Evolutionary conservation across 2,329 filamentous ascomycete species (phyloP).

Genomic region (Pseudocercospora fijiensis): DNA sequence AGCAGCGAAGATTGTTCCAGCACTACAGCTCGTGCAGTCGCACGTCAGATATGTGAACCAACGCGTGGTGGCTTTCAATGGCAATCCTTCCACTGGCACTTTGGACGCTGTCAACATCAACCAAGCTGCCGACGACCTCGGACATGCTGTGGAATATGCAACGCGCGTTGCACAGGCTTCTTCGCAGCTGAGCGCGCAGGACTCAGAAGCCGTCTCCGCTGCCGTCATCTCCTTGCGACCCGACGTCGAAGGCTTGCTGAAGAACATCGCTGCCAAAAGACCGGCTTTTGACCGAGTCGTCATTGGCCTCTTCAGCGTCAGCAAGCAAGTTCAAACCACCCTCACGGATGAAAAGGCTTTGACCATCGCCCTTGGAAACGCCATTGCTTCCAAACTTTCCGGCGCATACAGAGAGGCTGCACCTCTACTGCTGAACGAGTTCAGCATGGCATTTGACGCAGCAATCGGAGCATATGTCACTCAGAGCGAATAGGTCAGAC

Average conservation of each 20-base stretch:
- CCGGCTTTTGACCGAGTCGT: conserved; percentile 1
- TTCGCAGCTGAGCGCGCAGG: neutral
- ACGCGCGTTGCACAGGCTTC: neutral
- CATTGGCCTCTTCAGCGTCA: conserved; percentile 2
- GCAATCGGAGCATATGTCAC: conserved; percentile 9
- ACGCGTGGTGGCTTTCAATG: conserved; percentile 4
- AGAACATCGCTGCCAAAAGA: neutral
- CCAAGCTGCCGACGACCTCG: conserved; percentile 1
- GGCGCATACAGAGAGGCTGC: conserved; percentile 3
- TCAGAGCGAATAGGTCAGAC: neutral
- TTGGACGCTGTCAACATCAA: conserved; percentile 10
- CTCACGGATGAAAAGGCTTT: conserved; percentile 10
- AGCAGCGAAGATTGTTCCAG: conserved; percentile 8
- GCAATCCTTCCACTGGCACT: conserved; percentile 2
- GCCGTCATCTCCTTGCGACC: conserved; percentile 4
- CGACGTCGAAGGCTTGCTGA: conserved; percentile 5
- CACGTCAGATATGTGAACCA: neutral
- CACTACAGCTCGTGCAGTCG: conserved; percentile 2
- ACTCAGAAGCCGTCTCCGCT: conserved; percentile 3
- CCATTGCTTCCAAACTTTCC: conserved; percentile 4
- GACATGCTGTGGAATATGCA: conserved; percentile 3
- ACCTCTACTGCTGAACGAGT: conserved; percentile 9
- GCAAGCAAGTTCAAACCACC: neutral
- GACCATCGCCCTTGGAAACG: conserved; percentile 6
- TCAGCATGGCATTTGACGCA: conserved; percentile 3